Base-by-base conservation (phyloP, 2,329 filamentous ascomycete genomes). In the Diaporthe caulivora region DNA sequence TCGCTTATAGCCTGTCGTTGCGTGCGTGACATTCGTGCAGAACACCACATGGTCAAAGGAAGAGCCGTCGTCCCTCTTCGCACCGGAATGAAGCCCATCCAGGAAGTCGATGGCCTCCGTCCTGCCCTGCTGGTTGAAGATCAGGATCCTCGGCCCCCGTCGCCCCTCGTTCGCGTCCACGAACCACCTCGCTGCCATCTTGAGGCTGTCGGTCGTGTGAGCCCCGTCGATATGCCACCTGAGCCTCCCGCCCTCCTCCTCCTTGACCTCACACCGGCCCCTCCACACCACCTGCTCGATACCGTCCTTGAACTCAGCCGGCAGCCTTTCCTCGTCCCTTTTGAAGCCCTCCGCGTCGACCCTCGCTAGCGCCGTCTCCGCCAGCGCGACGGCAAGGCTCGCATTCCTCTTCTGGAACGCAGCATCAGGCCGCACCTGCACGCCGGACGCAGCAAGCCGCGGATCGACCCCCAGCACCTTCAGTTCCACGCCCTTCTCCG, bases 181-280 rank as follows among this genome's bases (percentile, higher is more conserved):
- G 79, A 98, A 98, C 95, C 95, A 98, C 75, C 90, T 89, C 0
- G 92, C 92, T 6, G 95, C 94, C 76, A 94, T 89, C 76, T 93
- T 90, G 71, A 99, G 92, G 80, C 95, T 98, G 80, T 98, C 96
- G 4, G 93, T 87, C 0, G 96, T 99, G 82, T 99, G 97, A 2
- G 95, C 97, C 11, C 97, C 95, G 80, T 99, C 97, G 26, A 99
- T 90, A 79, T 95, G 93, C 95, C 96, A 99, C 21, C 87, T 87
- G 7, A 97, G 85, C 2, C 80, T 79, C 3, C 85, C 86, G 74
- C 91, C 88, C 3, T 82, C 77, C 75, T 91, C 88, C 4, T 82
- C 77, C 78, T 88, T 90, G 53, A 87, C 84, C 76, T 92, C 90
- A 80, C 95, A 98, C 58, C 97, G 89, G 5, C 96, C 97, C 53